Conservation (phyloP, 73 alveolate species). For the Paramecium biaurelia region DNA sequence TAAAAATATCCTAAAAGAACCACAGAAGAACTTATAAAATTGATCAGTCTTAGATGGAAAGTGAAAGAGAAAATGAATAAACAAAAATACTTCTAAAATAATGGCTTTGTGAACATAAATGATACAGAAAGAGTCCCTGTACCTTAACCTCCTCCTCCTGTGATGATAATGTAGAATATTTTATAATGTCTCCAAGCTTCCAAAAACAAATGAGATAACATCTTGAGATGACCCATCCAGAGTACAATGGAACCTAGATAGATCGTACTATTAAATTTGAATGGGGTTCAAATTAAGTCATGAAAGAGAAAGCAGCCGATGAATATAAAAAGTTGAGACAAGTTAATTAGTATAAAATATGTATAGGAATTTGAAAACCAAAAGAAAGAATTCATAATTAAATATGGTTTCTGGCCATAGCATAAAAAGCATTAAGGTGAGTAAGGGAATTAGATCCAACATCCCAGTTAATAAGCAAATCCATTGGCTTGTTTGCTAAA, state of each 20-base stretch:
- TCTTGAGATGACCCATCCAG: constrained; percentile 5
- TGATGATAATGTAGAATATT: neutral
- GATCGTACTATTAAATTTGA: neutral
- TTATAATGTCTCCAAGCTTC: neutral
- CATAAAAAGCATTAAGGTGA: neutral
- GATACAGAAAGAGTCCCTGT: neutral
- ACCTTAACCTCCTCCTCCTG: constrained; percentile 9
- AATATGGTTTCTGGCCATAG: constrained; percentile 21
- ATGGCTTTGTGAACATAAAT: neutral
- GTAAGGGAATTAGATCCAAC: neutral
- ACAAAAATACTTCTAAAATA: neutral
- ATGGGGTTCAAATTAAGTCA: neutral
- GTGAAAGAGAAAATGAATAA: neutral
- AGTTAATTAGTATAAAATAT: neutral
- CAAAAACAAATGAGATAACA: neutral
- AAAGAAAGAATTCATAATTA: neutral
- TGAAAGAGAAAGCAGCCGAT: neutral
- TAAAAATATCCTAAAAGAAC: neutral
- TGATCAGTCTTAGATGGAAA: neutral
- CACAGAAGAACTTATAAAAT: neutral
- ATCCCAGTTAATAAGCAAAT: neutral
- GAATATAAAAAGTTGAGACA: neutral
- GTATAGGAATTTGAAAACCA: neutral
- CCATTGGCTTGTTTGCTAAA: neutral
- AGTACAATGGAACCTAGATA: neutral